A percentile compares a stretch with the other conserved stretches of the same genome.
These are phyloP conservation scores for Fermentozyma sake DNA, from an alignment of 1,139 yeast genomes.

Conservation along the genomic window DNA sequence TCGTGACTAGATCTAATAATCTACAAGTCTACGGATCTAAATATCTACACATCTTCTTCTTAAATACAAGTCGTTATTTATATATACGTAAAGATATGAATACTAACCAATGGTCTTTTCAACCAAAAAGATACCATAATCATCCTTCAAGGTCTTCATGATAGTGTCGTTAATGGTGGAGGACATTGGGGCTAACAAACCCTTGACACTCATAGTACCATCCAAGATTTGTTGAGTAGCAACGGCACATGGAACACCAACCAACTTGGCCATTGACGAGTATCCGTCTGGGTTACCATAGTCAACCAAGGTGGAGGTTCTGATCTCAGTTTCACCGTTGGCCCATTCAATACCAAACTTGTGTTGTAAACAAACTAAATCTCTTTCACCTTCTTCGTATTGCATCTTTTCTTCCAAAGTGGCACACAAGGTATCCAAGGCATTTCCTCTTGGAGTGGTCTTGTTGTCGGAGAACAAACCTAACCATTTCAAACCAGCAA, in stretches of 20 bases:
- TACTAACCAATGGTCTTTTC: slow-evolving; percentile 61
- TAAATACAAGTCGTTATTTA: too few species aligned
- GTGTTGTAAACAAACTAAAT: slow-evolving; percentile 92
- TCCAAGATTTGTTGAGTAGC: slow-evolving; percentile 83
- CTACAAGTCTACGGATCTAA: too few species aligned
- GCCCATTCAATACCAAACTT: slow-evolving; percentile 97
- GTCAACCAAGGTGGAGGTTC: slow-evolving; percentile 94
- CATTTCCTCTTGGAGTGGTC: slow-evolving; percentile 87
- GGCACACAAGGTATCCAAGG: slow-evolving; percentile 94
- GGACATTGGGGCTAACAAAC: slow-evolving; percentile 89
- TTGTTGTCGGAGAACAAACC: slow-evolving; percentile 77
- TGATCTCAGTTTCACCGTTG: slow-evolving; percentile 81
- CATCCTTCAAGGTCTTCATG: slow-evolving; percentile 86
- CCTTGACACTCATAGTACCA: slow-evolving; percentile 66
- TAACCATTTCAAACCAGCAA: slow-evolving; percentile 89
- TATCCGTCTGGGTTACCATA: slow-evolving; percentile 92
- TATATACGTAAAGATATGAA: slow-evolving; percentile 6
- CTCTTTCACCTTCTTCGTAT: slow-evolving; percentile 93
- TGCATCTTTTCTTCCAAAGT: slow-evolving; percentile 95
- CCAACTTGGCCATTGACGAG: slow-evolving; percentile 97
- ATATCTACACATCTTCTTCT: too few species aligned
- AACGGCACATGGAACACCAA: slow-evolving; percentile 98
- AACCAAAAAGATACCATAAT: slow-evolving; percentile 78
- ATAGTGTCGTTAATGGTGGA: slow-evolving; percentile 87
- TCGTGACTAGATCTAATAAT: too few species aligned